Evolutionary conservation across 495 filamentous ascomycete genomes (phyloP), one percentile per base, ranked within the genome.

Genomic region (Arthonia radiata): DNA sequence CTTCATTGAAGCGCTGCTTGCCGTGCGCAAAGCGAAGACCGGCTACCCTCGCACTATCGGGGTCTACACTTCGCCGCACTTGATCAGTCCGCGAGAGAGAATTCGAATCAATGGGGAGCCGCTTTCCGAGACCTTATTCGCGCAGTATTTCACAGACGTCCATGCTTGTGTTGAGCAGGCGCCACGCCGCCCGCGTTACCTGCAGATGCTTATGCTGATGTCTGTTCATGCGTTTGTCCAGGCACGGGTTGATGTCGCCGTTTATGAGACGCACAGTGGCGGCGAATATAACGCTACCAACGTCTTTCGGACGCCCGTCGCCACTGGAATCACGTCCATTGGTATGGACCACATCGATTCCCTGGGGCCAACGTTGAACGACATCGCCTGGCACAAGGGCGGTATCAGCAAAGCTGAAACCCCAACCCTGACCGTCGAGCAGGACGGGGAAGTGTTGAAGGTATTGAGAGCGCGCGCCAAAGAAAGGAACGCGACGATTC

Each of bases 181-280:
- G 3, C 24, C 30, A 5, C 21, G 29, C 15, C 25, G 27, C 9
- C 70, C 70, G 3, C 59, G 62, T 15, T 73, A 60, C 30, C 57
- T 71, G 26, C 60, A 64, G 29, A 33, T 54, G n/a, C 31, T 27
- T 4, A 25, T 35, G 6, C 32, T 43, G 4, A 15, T 41, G 12
- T 24, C 40, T 4, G 30, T 40, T 26, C 40, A 43, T 22, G 19
- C 28, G 21, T 43, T 44, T 27, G 29, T 39, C 5, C 14, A 29
- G n/a, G 35, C 38, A 28, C 10, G 25, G 1, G 36, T 43, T 8
- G 38, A 41, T 17, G 36, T 31, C n/a, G 35, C 38, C 5, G 29
- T 43, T n/a, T 19, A 24, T 12, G 40, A 43, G 30, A 35, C 31
- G 9, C 27, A 33, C 24, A 17, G 16, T 22, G 40, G 40, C 13